phyloP scores from a whole-genome alignment of 2,329 filamentous ascomycete species.

The Xylariales sp. region DNA sequence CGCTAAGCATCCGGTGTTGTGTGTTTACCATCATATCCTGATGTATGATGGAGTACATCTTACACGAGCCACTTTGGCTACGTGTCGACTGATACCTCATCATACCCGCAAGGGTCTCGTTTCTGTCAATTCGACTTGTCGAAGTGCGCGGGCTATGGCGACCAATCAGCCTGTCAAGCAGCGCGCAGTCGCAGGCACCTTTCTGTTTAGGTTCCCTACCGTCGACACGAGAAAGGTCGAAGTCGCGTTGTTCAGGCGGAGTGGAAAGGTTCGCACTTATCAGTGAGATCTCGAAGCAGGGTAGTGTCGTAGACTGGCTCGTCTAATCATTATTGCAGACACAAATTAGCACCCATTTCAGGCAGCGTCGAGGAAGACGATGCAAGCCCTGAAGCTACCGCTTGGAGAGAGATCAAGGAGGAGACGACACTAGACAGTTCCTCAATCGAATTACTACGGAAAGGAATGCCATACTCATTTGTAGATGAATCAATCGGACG shows the following conservation, averaged over 20 bases:
- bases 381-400: constrained; percentile 46
- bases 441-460: constrained; percentile 46
- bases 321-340: constrained; percentile 27
- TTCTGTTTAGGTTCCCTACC: constrained; percentile 43
- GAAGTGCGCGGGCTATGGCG: too few relatives aligned
- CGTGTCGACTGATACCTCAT: too few relatives aligned
- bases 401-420: constrained; percentile 58
- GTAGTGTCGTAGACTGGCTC: neutral
- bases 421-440: constrained; percentile 51
- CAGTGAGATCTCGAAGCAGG: constrained; percentile 34
- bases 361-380: constrained; percentile 55
- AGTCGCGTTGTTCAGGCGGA: constrained; percentile 60
- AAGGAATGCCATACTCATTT: constrained; percentile 56
- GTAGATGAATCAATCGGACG: constrained; percentile 46
- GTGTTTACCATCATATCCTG: too few relatives aligned
- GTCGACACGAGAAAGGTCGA: constrained; percentile 30
- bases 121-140: too few relatives aligned
- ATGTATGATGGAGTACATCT: too few relatives aligned
- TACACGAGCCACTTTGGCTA: too few relatives aligned
- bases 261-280: constrained; percentile 55
- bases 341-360: constrained; percentile 57
- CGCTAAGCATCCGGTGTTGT: too few relatives aligned
- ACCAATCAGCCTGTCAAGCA: constrained; percentile 22
- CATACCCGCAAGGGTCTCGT: too few relatives aligned
- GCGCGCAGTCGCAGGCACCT: constrained; percentile 43